These are phyloP conservation scores for Pisolithus sp. DNA, from an alignment of 768 basidiomycete genomes.

Conservation along the genomic window DNA sequence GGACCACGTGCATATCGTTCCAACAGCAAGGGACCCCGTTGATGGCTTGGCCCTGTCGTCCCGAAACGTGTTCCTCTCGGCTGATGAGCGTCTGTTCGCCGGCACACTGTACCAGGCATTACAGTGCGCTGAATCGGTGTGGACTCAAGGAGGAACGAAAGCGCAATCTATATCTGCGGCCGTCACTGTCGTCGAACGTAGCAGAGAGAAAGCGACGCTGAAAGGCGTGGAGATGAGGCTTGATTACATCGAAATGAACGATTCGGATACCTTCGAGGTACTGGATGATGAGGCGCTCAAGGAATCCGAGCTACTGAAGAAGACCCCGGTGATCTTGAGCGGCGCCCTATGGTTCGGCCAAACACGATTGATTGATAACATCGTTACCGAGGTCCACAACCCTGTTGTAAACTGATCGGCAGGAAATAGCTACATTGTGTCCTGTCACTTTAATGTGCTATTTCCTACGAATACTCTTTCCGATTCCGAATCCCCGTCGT, in stretches of 20 bases:
- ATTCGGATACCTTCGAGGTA: slow-evolving; percentile 66
- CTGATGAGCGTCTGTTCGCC: slow-evolving; percentile 56
- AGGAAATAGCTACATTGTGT: not conserved
- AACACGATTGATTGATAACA: slow-evolving; percentile 91
- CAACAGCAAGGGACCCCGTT: slow-evolving; percentile 64
- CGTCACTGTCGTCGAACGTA: slow-evolving; percentile 32
- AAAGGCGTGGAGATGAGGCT: slow-evolving; percentile 49
- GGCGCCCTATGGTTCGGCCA: slow-evolving; percentile 82
- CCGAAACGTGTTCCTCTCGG: slow-evolving; percentile 76
- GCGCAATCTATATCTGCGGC: slow-evolving; percentile 43
- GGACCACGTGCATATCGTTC: slow-evolving; percentile 75
- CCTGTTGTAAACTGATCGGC: not conserved
- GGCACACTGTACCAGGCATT: slow-evolving; percentile 65
- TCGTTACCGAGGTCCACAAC: slow-evolving; percentile 58
- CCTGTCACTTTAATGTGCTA: too few species aligned
- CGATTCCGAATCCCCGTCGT: too few species aligned
- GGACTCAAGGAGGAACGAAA: slow-evolving; percentile 48
- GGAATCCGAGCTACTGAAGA: slow-evolving; percentile 16
- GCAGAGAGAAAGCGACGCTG: slow-evolving; percentile 23
- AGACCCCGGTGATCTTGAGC: slow-evolving; percentile 59
- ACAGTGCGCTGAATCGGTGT: slow-evolving; percentile 45
- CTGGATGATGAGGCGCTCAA: slow-evolving; percentile 32
- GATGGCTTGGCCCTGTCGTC: slow-evolving; percentile 84
- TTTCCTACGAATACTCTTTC: too few species aligned
- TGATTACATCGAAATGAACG: slow-evolving; percentile 90